Evolutionary conservation across 768 basidiomycete genomes (phyloP).

Genomic region (Boletus rex-veris): DNA sequence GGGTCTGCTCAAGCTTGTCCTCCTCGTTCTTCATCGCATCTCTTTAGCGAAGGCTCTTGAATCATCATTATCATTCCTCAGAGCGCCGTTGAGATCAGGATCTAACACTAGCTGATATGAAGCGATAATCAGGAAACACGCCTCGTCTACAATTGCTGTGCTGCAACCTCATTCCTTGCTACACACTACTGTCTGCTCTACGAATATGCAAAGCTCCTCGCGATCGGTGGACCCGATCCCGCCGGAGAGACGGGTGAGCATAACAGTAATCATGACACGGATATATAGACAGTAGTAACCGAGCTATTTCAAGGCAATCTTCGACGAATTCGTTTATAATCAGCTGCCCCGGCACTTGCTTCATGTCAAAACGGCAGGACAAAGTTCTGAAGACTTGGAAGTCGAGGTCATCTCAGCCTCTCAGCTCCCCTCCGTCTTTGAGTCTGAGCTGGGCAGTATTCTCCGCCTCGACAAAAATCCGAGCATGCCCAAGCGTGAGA

Average conservation of each 20-base stretch:
- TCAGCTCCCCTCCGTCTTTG: slow-evolving; percentile 5
- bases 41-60: too few relatives aligned
- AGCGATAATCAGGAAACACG: too few relatives aligned
- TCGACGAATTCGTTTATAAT: slow-evolving; percentile 14
- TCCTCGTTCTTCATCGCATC: too few relatives aligned
- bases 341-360: slow-evolving; percentile 8
- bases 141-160: background rate
- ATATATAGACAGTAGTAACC: background rate
- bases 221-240: background rate
- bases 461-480: slow-evolving; percentile 4
- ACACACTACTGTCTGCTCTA: background rate
- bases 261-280: background rate
- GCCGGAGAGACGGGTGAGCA: slow-evolving; percentile 11
- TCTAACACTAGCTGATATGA: too few relatives aligned
- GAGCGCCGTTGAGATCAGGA: too few relatives aligned
- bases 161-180: background rate
- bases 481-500: background rate
- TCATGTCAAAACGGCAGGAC: background rate
- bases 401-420: slow-evolving; percentile 5
- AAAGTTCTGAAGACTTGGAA: background rate
- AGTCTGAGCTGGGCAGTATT: slow-evolving; percentile 1
- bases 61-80: too few relatives aligned
- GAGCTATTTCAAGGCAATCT: slow-evolving; percentile 2
- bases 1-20: too few relatives aligned
- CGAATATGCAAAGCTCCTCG: background rate